These are phyloP conservation scores for Gastroboletus turbinatus DNA, from an alignment of 1,284 basidiomycete genomes.

Conservation along the genomic window DNA sequence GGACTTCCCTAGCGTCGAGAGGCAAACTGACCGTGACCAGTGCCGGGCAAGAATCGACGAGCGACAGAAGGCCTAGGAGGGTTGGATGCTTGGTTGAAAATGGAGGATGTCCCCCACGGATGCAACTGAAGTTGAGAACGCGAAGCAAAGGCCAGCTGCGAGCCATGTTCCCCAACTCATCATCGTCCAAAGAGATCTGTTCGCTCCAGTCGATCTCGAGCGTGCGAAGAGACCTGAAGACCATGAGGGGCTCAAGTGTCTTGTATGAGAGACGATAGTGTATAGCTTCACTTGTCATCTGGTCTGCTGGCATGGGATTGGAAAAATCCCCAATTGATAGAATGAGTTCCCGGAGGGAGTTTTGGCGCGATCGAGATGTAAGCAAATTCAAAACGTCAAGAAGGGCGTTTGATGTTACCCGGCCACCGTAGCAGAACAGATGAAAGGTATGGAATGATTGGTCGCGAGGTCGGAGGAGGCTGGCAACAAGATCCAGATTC, in stretches of 20 bases:
- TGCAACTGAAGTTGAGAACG: slow-evolving; percentile 7
- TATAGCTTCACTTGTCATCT: slow-evolving; percentile 8
- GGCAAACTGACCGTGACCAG: slow-evolving; percentile 6
- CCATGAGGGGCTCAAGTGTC: slow-evolving; percentile 5
- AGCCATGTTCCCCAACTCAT: slow-evolving; percentile 9
- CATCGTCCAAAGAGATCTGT: slow-evolving; percentile 16
- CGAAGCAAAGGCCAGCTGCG: slow-evolving; percentile 11
- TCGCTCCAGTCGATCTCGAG: slow-evolving; percentile 15
- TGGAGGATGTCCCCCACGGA: slow-evolving; percentile 8
- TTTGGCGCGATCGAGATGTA: neutral
- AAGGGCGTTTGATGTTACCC: neutral
- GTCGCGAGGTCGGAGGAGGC: slow-evolving; percentile 8
- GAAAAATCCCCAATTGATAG: neutral
- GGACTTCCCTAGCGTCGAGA: slow-evolving; percentile 18
- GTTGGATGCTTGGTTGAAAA: slow-evolving; percentile 14
- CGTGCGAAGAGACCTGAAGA: slow-evolving; percentile 1
- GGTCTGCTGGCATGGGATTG: neutral
- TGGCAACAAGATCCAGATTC: slow-evolving; percentile 12
- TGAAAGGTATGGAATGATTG: slow-evolving; percentile 11
- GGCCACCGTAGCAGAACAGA: neutral
- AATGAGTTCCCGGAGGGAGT: slow-evolving; percentile 1
- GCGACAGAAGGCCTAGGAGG: slow-evolving; percentile 9
- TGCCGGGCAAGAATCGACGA: slow-evolving; percentile 5
- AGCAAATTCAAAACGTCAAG: slow-evolving; percentile 7
- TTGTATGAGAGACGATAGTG: slow-evolving; percentile 10